phyloP scores from a whole-genome alignment of 75 land plant species.

The Pinus tabuliformis region DNA sequence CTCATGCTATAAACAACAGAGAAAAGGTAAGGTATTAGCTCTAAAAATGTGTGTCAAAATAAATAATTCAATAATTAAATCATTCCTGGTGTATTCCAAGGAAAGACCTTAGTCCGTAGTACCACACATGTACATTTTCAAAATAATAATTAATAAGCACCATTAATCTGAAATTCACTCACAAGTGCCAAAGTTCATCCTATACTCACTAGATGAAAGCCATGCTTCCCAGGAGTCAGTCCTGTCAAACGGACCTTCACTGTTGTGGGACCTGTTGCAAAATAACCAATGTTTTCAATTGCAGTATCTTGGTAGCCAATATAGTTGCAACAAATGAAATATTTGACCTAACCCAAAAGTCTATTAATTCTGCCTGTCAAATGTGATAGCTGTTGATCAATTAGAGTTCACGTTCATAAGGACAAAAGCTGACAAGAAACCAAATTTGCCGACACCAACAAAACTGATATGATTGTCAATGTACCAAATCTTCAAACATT shows the following conservation, averaged over 20 bases:
- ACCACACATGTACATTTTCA: too few relatives aligned
- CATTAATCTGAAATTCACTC: neutral
- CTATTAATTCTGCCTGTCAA: neutral
- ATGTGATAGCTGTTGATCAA: neutral
- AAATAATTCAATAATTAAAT: neutral
- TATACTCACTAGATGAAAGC: constrained; percentile 74
- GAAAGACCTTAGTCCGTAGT: too few relatives aligned
- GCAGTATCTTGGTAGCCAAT: neutral
- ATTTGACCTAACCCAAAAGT: neutral
- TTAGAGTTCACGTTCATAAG: too few relatives aligned
- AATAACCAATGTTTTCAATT: neutral
- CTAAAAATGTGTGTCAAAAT: neutral
- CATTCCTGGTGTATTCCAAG: neutral
- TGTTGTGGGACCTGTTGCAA: constrained; percentile 73
- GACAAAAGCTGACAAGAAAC: too few relatives aligned
- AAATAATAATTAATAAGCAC: neutral
- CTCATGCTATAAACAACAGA: constrained; percentile 56
- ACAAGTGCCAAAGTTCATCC: neutral
- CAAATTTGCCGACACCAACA: too few relatives aligned
- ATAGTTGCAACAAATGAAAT: neutral
- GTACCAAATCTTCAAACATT: too few relatives aligned
- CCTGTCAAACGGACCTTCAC: constrained; percentile 80
- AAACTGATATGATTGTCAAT: too few relatives aligned
- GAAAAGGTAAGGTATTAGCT: constrained; percentile 6
- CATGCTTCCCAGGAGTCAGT: constrained; percentile 83